Evolutionary conservation across 2,329 filamentous ascomycete genomes (phyloP), one percentile per base, ranked within the genome.

Genomic region (Pseudocercospora macadamiae): DNA sequence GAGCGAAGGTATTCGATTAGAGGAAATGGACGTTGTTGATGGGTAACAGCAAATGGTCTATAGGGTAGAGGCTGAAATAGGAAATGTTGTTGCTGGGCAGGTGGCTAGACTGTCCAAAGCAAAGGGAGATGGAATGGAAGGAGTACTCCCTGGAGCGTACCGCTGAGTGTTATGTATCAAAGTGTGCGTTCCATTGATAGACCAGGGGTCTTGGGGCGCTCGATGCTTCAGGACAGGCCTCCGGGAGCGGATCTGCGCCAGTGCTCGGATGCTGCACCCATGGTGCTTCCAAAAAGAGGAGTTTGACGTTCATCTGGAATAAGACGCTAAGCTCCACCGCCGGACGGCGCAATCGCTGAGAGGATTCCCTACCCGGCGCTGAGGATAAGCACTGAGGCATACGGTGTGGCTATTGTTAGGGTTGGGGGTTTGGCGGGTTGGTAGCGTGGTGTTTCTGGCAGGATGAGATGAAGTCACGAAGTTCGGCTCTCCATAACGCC

Each of bases 31-130:
- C 26, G 36, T 32, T n/a, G 23, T 25, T 19, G 42, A 14, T 49
- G 32, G 12, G 49, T 32, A 53, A 48, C 32, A 48, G 47, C 37
- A 51, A 30, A 51, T 18, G 36, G 25, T 54, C 25, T 54, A 57
- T 52, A 51, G 26, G 34, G 44, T 19, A 59, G 57, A 61, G 62
- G 39, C 49, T 42, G 62, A 45, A 57, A 64, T 30, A 63, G 54
- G 57, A 61, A 63, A 65, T 44, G 56, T 48, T 45, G 58, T 62
- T 66, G 65, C 54, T 63, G 58, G 67, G 65, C 68, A 71, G 70
- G 62, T 72, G 70, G 70, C 70, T 69, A 72, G 69, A 61, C 70
- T 71, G 69, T 60, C 60, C 53, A 53, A 58, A 51, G 52, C 57
- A 65, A 62, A 54, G 44, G 30, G 34, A 58, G 49, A 55, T 54